Evolutionary conservation across 805 yeast species (phyloP).

Genomic region (Henningerozyma blattae): DNA sequence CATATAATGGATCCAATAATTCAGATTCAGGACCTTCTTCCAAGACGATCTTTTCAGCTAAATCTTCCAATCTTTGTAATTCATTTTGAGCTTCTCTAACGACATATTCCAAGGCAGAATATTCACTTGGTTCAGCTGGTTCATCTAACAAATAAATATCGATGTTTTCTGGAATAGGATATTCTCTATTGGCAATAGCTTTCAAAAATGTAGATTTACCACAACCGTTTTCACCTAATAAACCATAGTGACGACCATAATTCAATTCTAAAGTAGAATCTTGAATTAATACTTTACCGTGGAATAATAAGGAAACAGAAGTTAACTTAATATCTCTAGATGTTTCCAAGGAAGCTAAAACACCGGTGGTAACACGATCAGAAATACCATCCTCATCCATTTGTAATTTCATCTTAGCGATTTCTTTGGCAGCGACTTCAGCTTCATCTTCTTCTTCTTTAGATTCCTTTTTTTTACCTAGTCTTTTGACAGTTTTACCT

Average conservation of each 20-base stretch:
- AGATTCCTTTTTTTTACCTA: constrained; percentile 44
- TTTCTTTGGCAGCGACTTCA: constrained; percentile 56
- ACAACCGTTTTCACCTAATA: constrained; percentile 97
- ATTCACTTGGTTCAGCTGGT: constrained; percentile 93
- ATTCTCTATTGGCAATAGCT: constrained; percentile 92
- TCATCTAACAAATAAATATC: constrained; percentile 91
- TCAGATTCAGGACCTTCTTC: constrained; percentile 92
- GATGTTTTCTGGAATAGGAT: constrained; percentile 83
- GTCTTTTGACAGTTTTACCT: constrained; percentile 39
- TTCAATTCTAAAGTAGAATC: constrained; percentile 88
- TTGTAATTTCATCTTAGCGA: constrained; percentile 82
- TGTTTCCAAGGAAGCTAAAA: constrained; percentile 73
- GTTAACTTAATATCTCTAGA: constrained; percentile 90
- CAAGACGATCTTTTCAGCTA: constrained; percentile 79
- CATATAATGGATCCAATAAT: constrained; percentile 76
- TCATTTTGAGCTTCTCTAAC: constrained; percentile 93
- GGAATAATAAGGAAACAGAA: constrained; percentile 85
- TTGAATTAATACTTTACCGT: constrained; percentile 92
- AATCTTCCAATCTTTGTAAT: constrained; percentile 80
- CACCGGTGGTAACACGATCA: constrained; percentile 98
- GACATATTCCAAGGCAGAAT: constrained; percentile 88
- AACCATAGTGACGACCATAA: constrained; percentile 95
- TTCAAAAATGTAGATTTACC: constrained; percentile 94
- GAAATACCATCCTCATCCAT: constrained; percentile 89
- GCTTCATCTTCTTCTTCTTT: constrained; percentile 35